These are phyloP conservation scores for Ceratocystis ficicola DNA, from an alignment of 2,329 filamentous ascomycete species.

Conservation along the genomic window DNA sequence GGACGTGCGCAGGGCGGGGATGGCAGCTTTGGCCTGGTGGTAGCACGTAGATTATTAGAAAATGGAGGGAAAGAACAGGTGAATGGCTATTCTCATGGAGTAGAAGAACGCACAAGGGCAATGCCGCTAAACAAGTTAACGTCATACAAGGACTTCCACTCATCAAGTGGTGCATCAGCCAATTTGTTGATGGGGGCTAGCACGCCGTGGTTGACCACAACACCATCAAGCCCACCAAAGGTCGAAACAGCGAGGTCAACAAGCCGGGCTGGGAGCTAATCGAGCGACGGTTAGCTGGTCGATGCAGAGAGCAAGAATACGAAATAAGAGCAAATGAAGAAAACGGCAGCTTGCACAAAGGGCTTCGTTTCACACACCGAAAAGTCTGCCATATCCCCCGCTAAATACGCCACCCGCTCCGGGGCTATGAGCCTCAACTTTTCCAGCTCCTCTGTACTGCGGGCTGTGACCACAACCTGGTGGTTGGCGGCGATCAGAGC, in stretches of 20 bases:
- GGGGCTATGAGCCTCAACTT: conserved; percentile 41
- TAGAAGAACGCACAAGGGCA: conserved; percentile 48
- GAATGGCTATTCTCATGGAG: not conserved
- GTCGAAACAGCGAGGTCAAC: conserved; percentile 51
- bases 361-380: conserved; percentile 31
- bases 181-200: conserved; percentile 65
- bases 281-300: conserved; percentile 6
- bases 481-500: conserved; percentile 42
- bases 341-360: not conserved
- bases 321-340: not conserved
- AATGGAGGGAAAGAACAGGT: not conserved
- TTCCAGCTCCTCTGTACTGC: conserved; percentile 39
- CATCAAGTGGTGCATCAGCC: conserved; percentile 52
- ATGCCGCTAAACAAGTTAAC: conserved; percentile 79
- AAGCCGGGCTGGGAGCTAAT: conserved; percentile 37
- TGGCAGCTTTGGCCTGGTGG: conserved; percentile 52
- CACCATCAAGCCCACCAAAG: conserved; percentile 63
- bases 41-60: not conserved
- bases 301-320: not conserved
- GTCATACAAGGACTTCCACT: conserved; percentile 67
- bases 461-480: conserved; percentile 48
- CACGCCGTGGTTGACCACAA: conserved; percentile 81
- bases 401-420: conserved; percentile 43
- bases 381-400: conserved; percentile 43
- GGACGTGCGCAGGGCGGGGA: conserved; percentile 54